Evolutionary conservation across 108 stramenopile species (phyloP).

Genomic region (Fragilaria crotonensis): DNA sequence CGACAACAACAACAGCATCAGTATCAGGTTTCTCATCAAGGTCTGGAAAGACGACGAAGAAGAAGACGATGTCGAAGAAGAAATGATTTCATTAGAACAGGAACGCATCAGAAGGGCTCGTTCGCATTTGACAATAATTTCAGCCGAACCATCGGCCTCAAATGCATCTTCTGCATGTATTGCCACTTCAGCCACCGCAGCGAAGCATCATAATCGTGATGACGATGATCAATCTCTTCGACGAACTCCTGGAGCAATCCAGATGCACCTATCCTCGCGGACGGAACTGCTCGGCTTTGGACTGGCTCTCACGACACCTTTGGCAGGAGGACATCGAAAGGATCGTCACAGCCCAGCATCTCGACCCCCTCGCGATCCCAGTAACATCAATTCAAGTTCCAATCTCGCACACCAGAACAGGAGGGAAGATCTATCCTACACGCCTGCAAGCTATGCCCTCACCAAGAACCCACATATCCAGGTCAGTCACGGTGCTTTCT

Average conservation of each 20-base stretch:
- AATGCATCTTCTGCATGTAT: too few species aligned
- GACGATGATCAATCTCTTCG: too few species aligned
- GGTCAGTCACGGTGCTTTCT: constrained; percentile 40
- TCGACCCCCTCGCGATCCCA: too few species aligned
- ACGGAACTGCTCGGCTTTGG: not conserved
- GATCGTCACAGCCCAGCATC: too few species aligned
- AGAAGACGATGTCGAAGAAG: constrained; percentile 9
- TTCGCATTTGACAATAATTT: too few species aligned
- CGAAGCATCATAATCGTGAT: too few species aligned
- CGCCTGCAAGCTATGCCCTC: constrained; percentile 15
- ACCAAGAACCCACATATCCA: constrained; percentile 33
- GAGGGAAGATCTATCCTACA: not conserved
- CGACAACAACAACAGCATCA: constrained; percentile 1
- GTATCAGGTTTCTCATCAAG: constrained; percentile 5
- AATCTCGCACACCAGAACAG: too few species aligned
- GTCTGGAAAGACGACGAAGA: not conserved
- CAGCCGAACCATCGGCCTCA: too few species aligned
- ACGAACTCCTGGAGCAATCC: constrained; percentile 35
- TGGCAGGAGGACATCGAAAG: too few species aligned
- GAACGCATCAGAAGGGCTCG: not conserved
- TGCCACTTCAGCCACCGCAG: too few species aligned
- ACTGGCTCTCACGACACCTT: too few species aligned
- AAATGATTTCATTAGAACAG: constrained; percentile 6
- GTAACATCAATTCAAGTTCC: too few species aligned
- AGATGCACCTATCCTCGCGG: constrained; percentile 29